These are phyloP conservation scores for Cladophialophora exuberans DNA, from an alignment of 2,329 filamentous ascomycete species.

Conservation along the genomic window DNA sequence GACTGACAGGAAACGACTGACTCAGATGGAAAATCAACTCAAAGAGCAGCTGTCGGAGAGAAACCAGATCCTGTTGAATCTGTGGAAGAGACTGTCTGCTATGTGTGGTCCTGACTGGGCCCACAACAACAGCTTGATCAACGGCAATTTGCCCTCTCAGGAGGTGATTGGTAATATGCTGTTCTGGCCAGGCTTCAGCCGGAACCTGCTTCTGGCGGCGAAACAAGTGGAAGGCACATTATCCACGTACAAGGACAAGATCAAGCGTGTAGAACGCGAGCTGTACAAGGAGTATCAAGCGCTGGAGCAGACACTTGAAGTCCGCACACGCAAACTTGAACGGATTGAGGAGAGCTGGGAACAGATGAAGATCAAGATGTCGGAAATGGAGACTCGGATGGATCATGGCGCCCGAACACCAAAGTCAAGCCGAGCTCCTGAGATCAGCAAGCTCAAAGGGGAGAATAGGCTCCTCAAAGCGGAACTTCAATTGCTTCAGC, in stretches of 20 bases:
- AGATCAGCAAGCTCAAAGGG: constrained; percentile 61
- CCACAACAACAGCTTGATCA: constrained; percentile 84
- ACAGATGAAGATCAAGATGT: constrained; percentile 51
- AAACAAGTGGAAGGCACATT: constrained; percentile 85
- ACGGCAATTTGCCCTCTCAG: constrained; percentile 80
- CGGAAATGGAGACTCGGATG: constrained; percentile 29
- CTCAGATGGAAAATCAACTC: constrained; percentile 75
- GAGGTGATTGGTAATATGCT: constrained; percentile 86
- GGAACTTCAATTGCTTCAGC: constrained; percentile 69
- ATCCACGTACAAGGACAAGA: constrained; percentile 74
- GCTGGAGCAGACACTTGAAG: constrained; percentile 78
- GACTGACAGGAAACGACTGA: constrained; percentile 76
- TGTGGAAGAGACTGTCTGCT: constrained; percentile 86
- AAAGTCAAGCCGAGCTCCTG: constrained; percentile 46
- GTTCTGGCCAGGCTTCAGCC: constrained; percentile 75
- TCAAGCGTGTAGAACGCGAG: constrained; percentile 84
- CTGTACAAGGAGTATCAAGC: constrained; percentile 89
- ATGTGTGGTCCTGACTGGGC: constrained; percentile 92
- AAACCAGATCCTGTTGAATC: constrained; percentile 81
- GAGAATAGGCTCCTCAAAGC: constrained; percentile 65
- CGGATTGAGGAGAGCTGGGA: constrained; percentile 79
- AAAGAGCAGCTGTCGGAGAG: constrained; percentile 87
- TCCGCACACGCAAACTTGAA: constrained; percentile 82
- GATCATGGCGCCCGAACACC: constrained; percentile 21
- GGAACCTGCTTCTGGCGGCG: constrained; percentile 83